Percentiles rank a stretch among this genome's conserved stretches.
phyloP scores from a whole-genome alignment of 352 stramenopile genomes.

The Phytophthora europaea region DNA sequence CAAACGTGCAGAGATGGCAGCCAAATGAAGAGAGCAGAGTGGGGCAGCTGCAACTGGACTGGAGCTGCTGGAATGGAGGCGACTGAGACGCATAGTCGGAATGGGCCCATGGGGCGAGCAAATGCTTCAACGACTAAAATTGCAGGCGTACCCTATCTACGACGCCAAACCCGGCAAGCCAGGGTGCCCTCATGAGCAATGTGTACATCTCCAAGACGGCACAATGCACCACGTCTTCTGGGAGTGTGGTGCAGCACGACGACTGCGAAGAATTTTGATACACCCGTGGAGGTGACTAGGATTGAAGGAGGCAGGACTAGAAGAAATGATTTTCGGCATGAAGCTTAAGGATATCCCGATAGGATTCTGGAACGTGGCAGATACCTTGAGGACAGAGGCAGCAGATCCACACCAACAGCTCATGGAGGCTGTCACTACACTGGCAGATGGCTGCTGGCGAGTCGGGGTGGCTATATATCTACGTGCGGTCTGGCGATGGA shows the following conservation, averaged over 20 bases:
- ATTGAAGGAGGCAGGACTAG: not conserved
- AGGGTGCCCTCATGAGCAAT: not conserved
- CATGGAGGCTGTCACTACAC: not conserved
- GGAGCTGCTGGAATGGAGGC: conserved; percentile 2
- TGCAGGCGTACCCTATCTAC: not conserved
- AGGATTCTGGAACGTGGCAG: not conserved
- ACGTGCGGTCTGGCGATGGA: not conserved
- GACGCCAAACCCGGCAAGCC: not conserved
- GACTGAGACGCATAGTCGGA: not conserved
- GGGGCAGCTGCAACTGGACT: not conserved
- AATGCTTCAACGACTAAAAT: not conserved
- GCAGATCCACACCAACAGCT: not conserved
- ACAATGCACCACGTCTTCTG: not conserved
- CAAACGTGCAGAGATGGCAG: not conserved
- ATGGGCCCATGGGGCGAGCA: conserved; percentile 9
- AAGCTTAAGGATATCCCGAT: not conserved
- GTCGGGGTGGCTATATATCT: not conserved
- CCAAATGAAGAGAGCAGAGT: not conserved
- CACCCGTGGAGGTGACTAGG: not conserved
- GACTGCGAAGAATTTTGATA: not conserved
- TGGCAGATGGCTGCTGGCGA: not conserved
- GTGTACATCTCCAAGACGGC: not conserved
- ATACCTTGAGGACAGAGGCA: not conserved
- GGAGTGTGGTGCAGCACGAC: not conserved
- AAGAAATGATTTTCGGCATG: not conserved